These are phyloP conservation scores for Penicillium coffeae DNA, from an alignment of 495 filamentous ascomycete genomes.

Conservation along the genomic window DNA sequence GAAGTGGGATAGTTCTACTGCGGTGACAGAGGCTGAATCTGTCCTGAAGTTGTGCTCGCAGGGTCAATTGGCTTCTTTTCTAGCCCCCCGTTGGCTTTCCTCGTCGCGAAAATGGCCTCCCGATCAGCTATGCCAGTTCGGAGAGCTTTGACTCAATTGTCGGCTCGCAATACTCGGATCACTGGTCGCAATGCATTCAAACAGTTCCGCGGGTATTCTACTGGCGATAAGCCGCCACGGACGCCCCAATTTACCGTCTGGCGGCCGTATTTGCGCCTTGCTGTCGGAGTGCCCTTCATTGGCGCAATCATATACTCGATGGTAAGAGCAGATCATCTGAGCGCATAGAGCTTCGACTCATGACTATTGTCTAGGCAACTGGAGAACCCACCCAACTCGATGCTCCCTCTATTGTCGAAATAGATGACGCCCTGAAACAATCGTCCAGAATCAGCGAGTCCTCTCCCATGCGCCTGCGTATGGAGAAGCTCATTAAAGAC, in stretches of 20 bases:
- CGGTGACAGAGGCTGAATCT: no score
- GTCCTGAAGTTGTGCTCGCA: background rate
- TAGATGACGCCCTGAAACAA: slow-evolving; percentile 43
- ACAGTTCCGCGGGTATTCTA: slow-evolving; percentile 29
- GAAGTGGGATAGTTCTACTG: no score
- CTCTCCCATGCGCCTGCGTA: slow-evolving; percentile 94
- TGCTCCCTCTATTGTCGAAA: slow-evolving; percentile 53
- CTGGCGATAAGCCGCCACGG: slow-evolving; percentile 21
- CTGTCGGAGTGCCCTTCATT: slow-evolving; percentile 59
- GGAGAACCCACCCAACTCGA: slow-evolving; percentile 52
- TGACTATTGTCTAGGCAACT: slow-evolving; percentile 33
- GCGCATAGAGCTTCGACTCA: slow-evolving; percentile 4
- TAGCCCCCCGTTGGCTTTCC: slow-evolving; percentile 1
- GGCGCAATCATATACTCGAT: slow-evolving; percentile 63
- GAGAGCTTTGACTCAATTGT: slow-evolving; percentile 31
- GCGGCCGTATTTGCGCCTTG: slow-evolving; percentile 53
- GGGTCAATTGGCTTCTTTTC: background rate
- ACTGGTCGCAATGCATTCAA: slow-evolving; percentile 15
- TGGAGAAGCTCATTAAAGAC: slow-evolving; percentile 92
- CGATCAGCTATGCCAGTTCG: slow-evolving; percentile 38
- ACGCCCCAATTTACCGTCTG: slow-evolving; percentile 41
- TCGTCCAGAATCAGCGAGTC: slow-evolving; percentile 45
- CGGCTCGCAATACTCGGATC: slow-evolving; percentile 20
- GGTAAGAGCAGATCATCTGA: slow-evolving; percentile 35
- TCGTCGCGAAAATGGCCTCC: slow-evolving; percentile 32